Percentiles rank a stretch among this genome's conserved stretches.
Conservation (phyloP, 2,329 filamentous ascomycete species). For the Epichloe sp. region DNA sequence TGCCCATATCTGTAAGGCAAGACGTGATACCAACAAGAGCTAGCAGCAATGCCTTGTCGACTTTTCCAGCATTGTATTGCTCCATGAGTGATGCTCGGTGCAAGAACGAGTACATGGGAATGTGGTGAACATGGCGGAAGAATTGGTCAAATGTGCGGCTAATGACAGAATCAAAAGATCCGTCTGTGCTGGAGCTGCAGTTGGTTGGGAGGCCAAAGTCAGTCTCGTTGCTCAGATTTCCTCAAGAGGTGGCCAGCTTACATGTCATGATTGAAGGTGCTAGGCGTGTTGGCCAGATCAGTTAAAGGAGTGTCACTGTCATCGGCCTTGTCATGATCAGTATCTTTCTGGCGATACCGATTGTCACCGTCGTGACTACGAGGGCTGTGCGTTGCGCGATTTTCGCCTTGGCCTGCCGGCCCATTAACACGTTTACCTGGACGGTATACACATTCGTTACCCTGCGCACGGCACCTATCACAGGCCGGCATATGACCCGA, state of each 20-base stretch:
- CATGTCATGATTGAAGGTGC: constrained; percentile 21
- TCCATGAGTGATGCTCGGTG: constrained; percentile 48
- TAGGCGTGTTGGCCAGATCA: constrained; percentile 21
- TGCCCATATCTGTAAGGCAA: constrained; percentile 40
- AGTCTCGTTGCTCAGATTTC: background rate
- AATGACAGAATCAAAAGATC: constrained; percentile 35
- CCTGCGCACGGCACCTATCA: constrained; percentile 35
- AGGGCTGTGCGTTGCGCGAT: constrained; percentile 16
- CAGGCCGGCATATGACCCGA: constrained; percentile 44
- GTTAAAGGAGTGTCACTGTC: constrained; percentile 23
- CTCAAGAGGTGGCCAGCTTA: constrained; percentile 12
- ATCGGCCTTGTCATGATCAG: constrained; percentile 15
- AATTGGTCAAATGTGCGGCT: constrained; percentile 42
- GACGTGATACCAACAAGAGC: constrained; percentile 44
- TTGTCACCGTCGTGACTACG: constrained; percentile 22
- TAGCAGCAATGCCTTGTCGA: constrained; percentile 40
- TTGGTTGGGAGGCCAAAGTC: background rate
- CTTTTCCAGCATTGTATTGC: constrained; percentile 41
- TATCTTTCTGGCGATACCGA: constrained; percentile 4
- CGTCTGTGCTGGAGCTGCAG: constrained; percentile 23
- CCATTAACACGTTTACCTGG: constrained; percentile 29
- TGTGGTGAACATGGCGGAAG: constrained; percentile 45
- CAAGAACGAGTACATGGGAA: constrained; percentile 44
- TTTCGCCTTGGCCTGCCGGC: constrained; percentile 10
- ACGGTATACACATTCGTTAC: constrained; percentile 42